A percentile compares a stretch with the other conserved stretches of the same genome.
phyloP scores from a whole-genome alignment of 176 grass and related monocot genomes.

The Neostapfia colusana region DNA sequence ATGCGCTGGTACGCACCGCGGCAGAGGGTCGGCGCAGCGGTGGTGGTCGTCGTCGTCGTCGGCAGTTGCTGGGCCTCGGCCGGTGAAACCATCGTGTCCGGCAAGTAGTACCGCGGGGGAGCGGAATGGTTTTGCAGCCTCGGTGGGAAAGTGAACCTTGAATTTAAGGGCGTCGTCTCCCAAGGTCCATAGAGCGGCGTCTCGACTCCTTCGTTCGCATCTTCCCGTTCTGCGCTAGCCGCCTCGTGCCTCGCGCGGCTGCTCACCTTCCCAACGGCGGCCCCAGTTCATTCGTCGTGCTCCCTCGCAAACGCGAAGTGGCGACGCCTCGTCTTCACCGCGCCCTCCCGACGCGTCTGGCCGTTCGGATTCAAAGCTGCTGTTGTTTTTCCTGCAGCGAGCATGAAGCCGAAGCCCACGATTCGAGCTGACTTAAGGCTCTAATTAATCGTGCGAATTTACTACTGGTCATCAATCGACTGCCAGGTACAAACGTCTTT shows the following conservation, averaged over 20 bases:
- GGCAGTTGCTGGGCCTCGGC: background rate
- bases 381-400: too few relatives aligned
- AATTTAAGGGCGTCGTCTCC: background rate
- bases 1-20: background rate
- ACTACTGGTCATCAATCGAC: too few relatives aligned
- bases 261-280: background rate
- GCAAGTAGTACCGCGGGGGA: background rate
- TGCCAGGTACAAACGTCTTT: too few relatives aligned
- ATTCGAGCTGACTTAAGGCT: too few relatives aligned
- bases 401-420: too few relatives aligned
- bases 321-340: background rate
- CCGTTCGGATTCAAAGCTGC: too few relatives aligned
- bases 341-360: too few relatives aligned
- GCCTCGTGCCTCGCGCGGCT: background rate
- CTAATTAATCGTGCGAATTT: too few relatives aligned
- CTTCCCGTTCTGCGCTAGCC: background rate
- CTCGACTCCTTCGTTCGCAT: background rate
- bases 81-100: background rate
- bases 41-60: background rate
- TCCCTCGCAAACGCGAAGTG: background rate
- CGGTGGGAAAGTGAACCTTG: background rate
- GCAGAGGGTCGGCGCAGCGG: conserved; percentile 22
- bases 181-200: background rate
- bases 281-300: background rate
- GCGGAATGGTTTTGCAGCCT: background rate